Conservation (phyloP, 208 protist species). For the Eutreptiella sp. region DNA sequence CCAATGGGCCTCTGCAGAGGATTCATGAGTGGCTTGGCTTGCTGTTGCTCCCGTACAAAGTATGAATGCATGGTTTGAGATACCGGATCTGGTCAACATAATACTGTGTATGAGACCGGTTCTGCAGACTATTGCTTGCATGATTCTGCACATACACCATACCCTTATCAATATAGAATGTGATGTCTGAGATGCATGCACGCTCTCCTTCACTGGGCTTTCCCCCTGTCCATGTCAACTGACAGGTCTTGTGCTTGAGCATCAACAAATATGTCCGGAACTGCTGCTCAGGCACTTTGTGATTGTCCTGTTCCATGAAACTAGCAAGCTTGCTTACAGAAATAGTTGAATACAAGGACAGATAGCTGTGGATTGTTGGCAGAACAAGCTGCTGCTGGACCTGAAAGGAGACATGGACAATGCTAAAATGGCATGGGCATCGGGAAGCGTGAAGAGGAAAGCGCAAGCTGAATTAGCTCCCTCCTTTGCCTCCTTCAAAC, state of each 20-base stretch:
- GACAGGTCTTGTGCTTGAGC: conserved; percentile 62
- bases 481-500: not conserved
- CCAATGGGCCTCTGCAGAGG: no score
- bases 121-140: no score
- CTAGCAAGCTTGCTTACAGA: conserved; percentile 49
- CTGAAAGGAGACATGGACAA: conserved; percentile 46
- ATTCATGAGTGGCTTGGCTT: no score
- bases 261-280: conserved; percentile 43
- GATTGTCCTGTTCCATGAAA: conserved; percentile 30
- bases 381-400: conserved; percentile 49
- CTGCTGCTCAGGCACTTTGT: not conserved
- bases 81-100: no score
- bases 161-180: conserved; percentile 51
- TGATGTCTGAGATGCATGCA: conserved; percentile 34
- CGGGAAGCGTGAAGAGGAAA: no score
- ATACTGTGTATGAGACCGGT: no score
- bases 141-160: conserved; percentile 5
- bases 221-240: conserved; percentile 28
- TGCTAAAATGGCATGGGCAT: no score
- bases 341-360: conserved; percentile 67
- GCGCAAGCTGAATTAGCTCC: no score
- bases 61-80: no score
- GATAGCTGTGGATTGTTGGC: conserved; percentile 52
- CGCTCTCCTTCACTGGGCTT: not conserved
- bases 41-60: no score